Evolutionary conservation across 2,329 filamentous ascomycete species (phyloP).

Genomic region (Exophiala mesophila): DNA sequence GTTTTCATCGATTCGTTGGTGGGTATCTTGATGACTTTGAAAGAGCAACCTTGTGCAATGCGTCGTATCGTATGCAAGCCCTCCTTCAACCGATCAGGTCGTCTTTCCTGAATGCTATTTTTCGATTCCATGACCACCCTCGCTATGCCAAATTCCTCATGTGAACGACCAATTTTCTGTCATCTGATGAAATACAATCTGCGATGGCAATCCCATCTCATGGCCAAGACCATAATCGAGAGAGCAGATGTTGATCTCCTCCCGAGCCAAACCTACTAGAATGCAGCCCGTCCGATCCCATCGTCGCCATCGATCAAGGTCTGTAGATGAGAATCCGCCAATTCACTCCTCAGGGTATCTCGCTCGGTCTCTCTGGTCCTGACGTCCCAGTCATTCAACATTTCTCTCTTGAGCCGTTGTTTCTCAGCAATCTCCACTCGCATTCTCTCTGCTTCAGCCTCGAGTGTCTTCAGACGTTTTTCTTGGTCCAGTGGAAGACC

Average conservation of each 20-base stretch:
- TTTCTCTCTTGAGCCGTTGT: slow-evolving; percentile 39
- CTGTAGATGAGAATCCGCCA: slow-evolving; percentile 45
- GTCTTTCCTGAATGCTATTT: no score
- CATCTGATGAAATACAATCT: neutral
- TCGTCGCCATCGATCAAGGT: slow-evolving; percentile 42
- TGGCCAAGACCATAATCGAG: neutral
- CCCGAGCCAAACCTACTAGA: no score
- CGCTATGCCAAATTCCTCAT: no score
- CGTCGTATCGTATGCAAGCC: no score
- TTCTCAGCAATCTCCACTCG: slow-evolving; percentile 42
- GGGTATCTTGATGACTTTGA: no score
- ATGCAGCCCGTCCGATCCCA: slow-evolving; percentile 36
- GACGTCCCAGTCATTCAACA: slow-evolving; percentile 44
- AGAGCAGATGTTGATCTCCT: neutral
- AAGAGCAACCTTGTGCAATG: no score
- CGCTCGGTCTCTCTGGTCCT: slow-evolving; percentile 44
- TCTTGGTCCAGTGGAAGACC: slow-evolving; percentile 37
- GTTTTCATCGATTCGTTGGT: no score
- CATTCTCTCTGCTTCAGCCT: slow-evolving; percentile 42
- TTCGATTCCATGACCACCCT: no score
- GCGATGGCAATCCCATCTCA: neutral
- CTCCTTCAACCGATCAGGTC: no score
- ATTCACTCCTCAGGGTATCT: slow-evolving; percentile 43
- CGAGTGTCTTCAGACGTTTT: slow-evolving; percentile 42
- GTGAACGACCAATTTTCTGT: slow-evolving; percentile 1